phyloP scores from a whole-genome alignment of 805 yeast genomes.

The Cyberlindnera suaveolens region DNA sequence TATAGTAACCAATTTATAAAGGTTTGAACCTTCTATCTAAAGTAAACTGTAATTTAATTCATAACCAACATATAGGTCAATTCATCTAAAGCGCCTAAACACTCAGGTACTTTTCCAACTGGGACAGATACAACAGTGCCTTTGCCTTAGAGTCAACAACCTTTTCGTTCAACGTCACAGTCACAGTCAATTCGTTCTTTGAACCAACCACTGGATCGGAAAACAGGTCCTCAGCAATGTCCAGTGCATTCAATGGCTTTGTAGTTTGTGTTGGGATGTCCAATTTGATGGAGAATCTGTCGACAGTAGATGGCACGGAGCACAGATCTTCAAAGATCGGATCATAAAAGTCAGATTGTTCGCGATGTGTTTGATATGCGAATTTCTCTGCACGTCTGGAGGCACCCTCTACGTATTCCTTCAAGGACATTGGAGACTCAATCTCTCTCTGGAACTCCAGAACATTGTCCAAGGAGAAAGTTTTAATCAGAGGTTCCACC shows the following conservation, averaged over 20 bases:
- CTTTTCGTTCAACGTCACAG: constrained; percentile 28
- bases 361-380: constrained; percentile 34
- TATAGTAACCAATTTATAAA: too few species aligned
- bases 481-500: constrained; percentile 29
- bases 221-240: constrained; percentile 23
- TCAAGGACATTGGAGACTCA: constrained; percentile 13
- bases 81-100: background rate
- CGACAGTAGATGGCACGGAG: constrained; percentile 36
- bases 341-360: constrained; percentile 45
- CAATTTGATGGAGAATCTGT: constrained; percentile 37
- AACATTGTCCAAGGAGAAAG: constrained; percentile 27
- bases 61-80: background rate
- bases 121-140: constrained; percentile 28
- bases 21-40: background rate
- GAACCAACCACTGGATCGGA: constrained; percentile 10
- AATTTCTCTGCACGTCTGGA: constrained; percentile 38
- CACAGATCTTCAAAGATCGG: constrained; percentile 54
- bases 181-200: constrained; percentile 28
- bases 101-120: constrained; percentile 11
- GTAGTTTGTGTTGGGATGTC: constrained; percentile 19
- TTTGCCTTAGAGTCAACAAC: constrained; percentile 40
- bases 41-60: background rate
- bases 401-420: constrained; percentile 36
- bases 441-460: constrained; percentile 21
- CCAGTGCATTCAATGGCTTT: constrained; percentile 14